These are phyloP conservation scores for Patellaria atrata DNA, from an alignment of 495 filamentous ascomycete species.

Conservation along the genomic window DNA sequence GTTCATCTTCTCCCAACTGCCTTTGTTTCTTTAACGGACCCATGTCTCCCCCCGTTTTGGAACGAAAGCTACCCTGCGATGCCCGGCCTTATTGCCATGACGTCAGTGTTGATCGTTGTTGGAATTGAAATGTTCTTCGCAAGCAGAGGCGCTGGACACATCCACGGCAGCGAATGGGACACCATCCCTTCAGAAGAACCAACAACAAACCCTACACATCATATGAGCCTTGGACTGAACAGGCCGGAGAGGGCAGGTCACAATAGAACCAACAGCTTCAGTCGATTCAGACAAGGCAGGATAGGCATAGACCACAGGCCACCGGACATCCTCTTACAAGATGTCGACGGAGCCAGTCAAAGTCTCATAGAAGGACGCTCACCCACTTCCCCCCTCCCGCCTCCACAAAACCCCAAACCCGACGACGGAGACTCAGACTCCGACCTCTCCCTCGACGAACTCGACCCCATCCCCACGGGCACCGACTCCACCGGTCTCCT, in stretches of 20 bases:
- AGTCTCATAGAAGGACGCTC: slow-evolving; percentile 12
- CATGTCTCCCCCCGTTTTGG: slow-evolving; percentile 33
- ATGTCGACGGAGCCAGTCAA: slow-evolving; percentile 10
- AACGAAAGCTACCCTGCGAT: slow-evolving; percentile 31
- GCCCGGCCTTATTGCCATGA: slow-evolving; percentile 31
- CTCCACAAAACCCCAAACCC: neutral
- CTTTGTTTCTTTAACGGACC: slow-evolving; percentile 30
- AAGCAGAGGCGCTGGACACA: slow-evolving; percentile 27
- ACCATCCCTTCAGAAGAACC: slow-evolving; percentile 6
- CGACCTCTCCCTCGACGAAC: slow-evolving; percentile 25
- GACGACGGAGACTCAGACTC: slow-evolving; percentile 19
- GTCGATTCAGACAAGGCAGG: slow-evolving; percentile 12
- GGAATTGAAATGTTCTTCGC: slow-evolving; percentile 34
- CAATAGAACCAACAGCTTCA: slow-evolving; percentile 18
- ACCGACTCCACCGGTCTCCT: slow-evolving; percentile 9
- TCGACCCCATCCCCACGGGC: slow-evolving; percentile 15
- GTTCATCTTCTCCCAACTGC: slow-evolving; percentile 34
- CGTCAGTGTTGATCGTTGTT: slow-evolving; percentile 28
- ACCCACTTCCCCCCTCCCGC: slow-evolving; percentile 6
- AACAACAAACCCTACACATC: no score
- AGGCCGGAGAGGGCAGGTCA: slow-evolving; percentile 4
- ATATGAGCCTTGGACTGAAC: slow-evolving; percentile 1
- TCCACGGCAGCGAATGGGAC: slow-evolving; percentile 20
- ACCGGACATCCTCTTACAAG: slow-evolving; percentile 10
- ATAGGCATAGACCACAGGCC: slow-evolving; percentile 8